Base-by-base conservation (phyloP, 1,139 yeast genomes). In the Scheffersomyces titani region DNA sequence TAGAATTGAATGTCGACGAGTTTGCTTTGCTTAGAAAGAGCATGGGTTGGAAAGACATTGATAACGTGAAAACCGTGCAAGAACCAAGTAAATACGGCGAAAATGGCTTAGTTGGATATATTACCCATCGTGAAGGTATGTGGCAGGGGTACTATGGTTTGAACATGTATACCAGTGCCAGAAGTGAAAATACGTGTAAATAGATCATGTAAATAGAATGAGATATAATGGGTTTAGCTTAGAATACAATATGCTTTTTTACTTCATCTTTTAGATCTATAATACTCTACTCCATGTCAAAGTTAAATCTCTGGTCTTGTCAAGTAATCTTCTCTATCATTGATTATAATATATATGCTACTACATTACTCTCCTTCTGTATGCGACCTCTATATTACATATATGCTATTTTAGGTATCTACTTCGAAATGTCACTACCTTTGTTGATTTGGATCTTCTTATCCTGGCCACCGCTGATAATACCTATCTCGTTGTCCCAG, bases 391-490 rank as follows among this genome's bases (percentile, higher is more conserved):
- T 30, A 46, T 46, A 46, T 20, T 46, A 46, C 24, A 46, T 46
- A 46, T 46, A 22, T 22, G 22, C 36, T 20, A 19, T 11, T 45
- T 19, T 44, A 44, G 13, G 44, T 44, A 22, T 18, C 51, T 56
- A 76, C 67, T 71, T 70, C 44, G 76, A 58, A 50, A 77, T 72
- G 56, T 76, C 80, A 51, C 74, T 67, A 53, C 87, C 87, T 67
- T 81, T 83, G 69, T 92, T 92, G 65, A 94, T 89, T 75, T 94
- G 98, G 58, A 94, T 79, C 78, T 90, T 90, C 72, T 93, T 94
- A 73, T 93, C 98, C 72, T 89, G 89, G 61, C 98, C 99, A 64
- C 96, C 98, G 72, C 97, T 89, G 52, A 92, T 85, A 62, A 94
- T 90, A 55, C 98, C 97, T 57, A 89, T 84, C 53, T 83, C 84